Evolutionary conservation across 179 eudicot genomes (phyloP).

Genomic region (Beta lomatogona): DNA sequence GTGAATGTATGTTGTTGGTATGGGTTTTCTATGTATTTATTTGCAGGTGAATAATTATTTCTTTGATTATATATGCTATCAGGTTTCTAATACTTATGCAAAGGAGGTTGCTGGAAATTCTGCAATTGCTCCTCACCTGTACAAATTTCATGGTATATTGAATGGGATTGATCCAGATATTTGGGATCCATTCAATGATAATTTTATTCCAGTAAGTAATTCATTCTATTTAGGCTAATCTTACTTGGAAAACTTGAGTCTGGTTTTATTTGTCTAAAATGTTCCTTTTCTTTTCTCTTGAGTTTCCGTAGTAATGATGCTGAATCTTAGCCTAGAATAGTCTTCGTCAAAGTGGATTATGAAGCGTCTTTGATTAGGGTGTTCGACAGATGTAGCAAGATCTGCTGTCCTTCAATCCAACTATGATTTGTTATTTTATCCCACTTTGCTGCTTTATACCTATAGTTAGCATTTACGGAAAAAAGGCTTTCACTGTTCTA

Average conservation of each 20-base stretch:
- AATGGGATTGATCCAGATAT: conserved; percentile 98
- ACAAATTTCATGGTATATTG: conserved; percentile 90
- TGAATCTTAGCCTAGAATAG: neutral
- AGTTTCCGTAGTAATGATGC: neutral
- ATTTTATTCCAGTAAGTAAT: conserved; percentile 81
- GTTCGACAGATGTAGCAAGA: neutral
- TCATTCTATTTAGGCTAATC: neutral
- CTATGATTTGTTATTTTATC: neutral
- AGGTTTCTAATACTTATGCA: conserved; percentile 93
- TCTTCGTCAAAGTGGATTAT: neutral
- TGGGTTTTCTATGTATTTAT: no score
- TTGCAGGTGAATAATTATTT: neutral
- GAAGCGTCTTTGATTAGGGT: conserved; percentile 11
- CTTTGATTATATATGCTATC: conserved; percentile 21
- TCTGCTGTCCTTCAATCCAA: neutral
- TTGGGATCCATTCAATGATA: conserved; percentile 95
- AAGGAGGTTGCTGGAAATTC: conserved; percentile 85
- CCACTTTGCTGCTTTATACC: neutral
- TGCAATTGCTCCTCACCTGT: conserved; percentile 71
- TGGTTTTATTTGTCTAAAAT: neutral
- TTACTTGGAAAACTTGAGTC: neutral
- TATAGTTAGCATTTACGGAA: no score
- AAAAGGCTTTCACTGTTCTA: no score
- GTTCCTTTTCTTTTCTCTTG: neutral
- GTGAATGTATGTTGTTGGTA: neutral